Evolutionary conservation across 495 filamentous ascomycete species (phyloP).

Genomic region (Podospora fimiseda): DNA sequence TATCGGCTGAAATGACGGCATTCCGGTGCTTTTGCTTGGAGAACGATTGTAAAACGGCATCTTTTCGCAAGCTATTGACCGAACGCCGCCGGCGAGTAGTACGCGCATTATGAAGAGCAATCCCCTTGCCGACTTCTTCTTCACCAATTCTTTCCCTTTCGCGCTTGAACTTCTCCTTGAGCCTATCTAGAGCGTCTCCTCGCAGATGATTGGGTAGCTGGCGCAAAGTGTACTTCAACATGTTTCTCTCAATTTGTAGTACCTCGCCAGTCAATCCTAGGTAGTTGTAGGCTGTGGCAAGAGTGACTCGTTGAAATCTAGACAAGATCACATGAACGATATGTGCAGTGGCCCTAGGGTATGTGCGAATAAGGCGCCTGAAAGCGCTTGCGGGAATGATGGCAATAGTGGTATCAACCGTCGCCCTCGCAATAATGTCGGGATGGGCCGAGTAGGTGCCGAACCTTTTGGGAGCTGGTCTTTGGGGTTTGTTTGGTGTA

Average conservation of each 20-base stretch:
- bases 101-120: conserved; percentile 80
- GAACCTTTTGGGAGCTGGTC: conserved; percentile 37
- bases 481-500: conserved; percentile 24
- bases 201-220: conserved; percentile 89
- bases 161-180: conserved; percentile 88
- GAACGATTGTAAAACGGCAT: conserved; percentile 67
- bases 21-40: conserved; percentile 35
- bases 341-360: conserved; percentile 92
- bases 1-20: conserved; percentile 26
- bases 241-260: conserved; percentile 79
- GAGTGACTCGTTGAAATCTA: conserved; percentile 86
- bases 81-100: conserved; percentile 62
- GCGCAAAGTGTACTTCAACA: conserved; percentile 85
- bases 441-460: conserved; percentile 79
- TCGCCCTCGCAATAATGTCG: conserved; percentile 94
- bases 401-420: conserved; percentile 94
- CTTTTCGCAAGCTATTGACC: conserved; percentile 69
- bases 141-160: conserved; percentile 78
- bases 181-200: conserved; percentile 70
- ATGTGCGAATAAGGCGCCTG: conserved; percentile 84
- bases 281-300: conserved; percentile 89
- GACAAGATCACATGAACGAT: conserved; percentile 97
- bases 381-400: conserved; percentile 97
- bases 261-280: conserved; percentile 88
- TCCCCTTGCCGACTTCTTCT: conserved; percentile 86